Evolutionary conservation across 2,329 filamentous ascomycete species (phyloP).

Genomic region (Fusarium dlaminii): DNA sequence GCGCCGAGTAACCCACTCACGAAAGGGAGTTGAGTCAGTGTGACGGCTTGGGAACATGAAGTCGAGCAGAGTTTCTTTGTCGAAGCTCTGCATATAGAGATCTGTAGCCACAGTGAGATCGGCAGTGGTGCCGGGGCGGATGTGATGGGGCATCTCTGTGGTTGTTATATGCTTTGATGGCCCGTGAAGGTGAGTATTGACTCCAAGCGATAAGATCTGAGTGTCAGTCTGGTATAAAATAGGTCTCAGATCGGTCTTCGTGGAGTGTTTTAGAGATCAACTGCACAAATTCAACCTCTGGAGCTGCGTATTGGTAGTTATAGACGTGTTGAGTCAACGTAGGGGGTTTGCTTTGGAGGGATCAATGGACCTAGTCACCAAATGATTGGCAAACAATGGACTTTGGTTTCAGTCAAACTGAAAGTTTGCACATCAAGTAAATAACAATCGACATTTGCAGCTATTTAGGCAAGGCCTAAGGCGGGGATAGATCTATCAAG

Average conservation of each 20-base stretch:
- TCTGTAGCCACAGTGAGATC: slow-evolving; percentile 42
- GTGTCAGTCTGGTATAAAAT: neutral
- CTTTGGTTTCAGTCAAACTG: neutral
- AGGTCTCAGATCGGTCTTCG: neutral
- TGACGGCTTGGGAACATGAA: slow-evolving; percentile 45
- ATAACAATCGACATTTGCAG: neutral
- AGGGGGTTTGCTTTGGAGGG: neutral
- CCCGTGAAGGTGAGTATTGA: neutral
- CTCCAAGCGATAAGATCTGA: neutral
- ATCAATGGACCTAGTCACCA: neutral
- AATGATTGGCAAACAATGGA: neutral
- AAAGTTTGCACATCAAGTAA: neutral
- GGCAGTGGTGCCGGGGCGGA: slow-evolving; percentile 46
- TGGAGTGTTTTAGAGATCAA: neutral
- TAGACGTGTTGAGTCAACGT: neutral
- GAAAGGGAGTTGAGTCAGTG: slow-evolving; percentile 32
- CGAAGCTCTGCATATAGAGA: slow-evolving; percentile 46
- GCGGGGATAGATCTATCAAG: slow-evolving; percentile 2
- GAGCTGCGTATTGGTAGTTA: neutral
- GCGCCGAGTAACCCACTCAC: slow-evolving; percentile 38
- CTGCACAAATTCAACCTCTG: neutral
- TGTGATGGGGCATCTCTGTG: slow-evolving; percentile 26
- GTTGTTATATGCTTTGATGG: slow-evolving; percentile 14
- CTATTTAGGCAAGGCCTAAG: neutral
- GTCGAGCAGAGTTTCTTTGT: slow-evolving; percentile 44